These are phyloP conservation scores for Cyclostephanos invisitatus DNA, from an alignment of 108 stramenopile genomes.

Conservation along the genomic window DNA sequence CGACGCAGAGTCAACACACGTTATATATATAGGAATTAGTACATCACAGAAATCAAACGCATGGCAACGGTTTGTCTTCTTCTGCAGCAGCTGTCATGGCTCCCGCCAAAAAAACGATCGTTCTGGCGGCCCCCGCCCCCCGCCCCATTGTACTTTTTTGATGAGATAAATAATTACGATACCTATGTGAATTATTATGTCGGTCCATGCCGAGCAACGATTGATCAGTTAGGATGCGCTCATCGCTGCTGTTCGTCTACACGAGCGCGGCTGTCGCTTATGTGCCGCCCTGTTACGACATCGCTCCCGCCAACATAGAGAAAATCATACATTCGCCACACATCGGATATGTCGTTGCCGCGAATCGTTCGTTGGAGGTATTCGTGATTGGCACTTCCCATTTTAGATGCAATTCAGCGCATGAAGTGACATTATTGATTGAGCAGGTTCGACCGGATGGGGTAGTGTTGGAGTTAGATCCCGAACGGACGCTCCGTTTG, in stretches of 20 bases:
- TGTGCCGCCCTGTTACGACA: not conserved
- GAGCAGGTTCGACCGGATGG: constrained; percentile 48
- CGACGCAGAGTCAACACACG: too few species aligned
- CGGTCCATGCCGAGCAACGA: too few species aligned
- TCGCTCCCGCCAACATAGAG: not conserved
- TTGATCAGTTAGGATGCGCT: constrained; percentile 3
- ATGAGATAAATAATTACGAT: too few species aligned
- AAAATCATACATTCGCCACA: constrained; percentile 26
- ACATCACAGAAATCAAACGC: too few species aligned
- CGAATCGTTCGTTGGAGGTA: constrained; percentile 6
- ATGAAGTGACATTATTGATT: constrained; percentile 52
- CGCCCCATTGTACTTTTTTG: too few species aligned
- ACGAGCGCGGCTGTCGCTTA: not conserved
- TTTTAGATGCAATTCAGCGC: constrained; percentile 53
- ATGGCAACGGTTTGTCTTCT: too few species aligned
- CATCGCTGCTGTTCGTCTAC: not conserved
- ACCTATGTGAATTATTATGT: too few species aligned
- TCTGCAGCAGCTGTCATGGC: too few species aligned
- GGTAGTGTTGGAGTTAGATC: constrained; percentile 59
- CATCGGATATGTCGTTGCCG: constrained; percentile 23
- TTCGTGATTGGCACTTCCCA: constrained; percentile 65
- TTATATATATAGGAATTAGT: too few species aligned
- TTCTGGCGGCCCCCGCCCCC: too few species aligned
- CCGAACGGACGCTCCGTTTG: constrained; percentile 54
- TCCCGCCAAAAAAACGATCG: too few species aligned